phyloP scores from a whole-genome alignment of 2,329 filamentous ascomycete genomes.

The Nigrograna mackinnonii region DNA sequence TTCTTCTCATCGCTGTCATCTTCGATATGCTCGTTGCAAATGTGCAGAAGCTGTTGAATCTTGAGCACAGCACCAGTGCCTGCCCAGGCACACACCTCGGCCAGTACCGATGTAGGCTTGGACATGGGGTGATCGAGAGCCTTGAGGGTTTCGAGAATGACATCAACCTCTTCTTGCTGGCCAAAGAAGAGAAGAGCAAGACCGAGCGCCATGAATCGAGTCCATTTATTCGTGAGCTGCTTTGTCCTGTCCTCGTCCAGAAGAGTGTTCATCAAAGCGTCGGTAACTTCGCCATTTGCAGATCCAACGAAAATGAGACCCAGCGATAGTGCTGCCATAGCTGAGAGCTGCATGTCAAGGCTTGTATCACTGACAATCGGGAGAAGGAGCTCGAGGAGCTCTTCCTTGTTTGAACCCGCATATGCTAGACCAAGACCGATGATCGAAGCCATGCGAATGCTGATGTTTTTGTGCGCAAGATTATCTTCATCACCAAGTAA shows the following conservation, averaged over 20 bases:
- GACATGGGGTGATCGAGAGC: slow-evolving; percentile 97
- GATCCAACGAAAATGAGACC: slow-evolving; percentile 93
- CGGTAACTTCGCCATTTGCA: slow-evolving; percentile 85
- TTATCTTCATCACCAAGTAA: slow-evolving; percentile 81
- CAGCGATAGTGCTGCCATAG: slow-evolving; percentile 90
- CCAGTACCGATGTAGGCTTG: slow-evolving; percentile 90
- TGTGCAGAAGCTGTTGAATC: slow-evolving; percentile 94
- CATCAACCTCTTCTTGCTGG: slow-evolving; percentile 97
- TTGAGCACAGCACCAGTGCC: slow-evolving; percentile 97
- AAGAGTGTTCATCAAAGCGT: slow-evolving; percentile 88
- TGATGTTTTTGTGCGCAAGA: slow-evolving; percentile 75
- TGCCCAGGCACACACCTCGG: slow-evolving; percentile 97
- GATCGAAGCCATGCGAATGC: slow-evolving; percentile 81
- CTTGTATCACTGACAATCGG: slow-evolving; percentile 85
- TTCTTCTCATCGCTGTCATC: slow-evolving; percentile 89
- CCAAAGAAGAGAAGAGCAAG: slow-evolving; percentile 94
- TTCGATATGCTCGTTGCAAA: slow-evolving; percentile 97
- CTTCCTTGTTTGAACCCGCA: slow-evolving; percentile 89
- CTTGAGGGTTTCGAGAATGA: slow-evolving; percentile 94
- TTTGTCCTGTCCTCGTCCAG: slow-evolving; percentile 90
- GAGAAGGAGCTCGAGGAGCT: slow-evolving; percentile 80
- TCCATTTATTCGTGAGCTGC: slow-evolving; percentile 98
- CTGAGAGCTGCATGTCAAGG: slow-evolving; percentile 91
- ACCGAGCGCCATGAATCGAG: slow-evolving; percentile 91
- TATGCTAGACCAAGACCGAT: slow-evolving; percentile 97